A percentile compares a stretch with the other conserved stretches of the same genome.
Conservation (phyloP, 805 yeast species). For the Sugiyamaella valdiviana region DNA sequence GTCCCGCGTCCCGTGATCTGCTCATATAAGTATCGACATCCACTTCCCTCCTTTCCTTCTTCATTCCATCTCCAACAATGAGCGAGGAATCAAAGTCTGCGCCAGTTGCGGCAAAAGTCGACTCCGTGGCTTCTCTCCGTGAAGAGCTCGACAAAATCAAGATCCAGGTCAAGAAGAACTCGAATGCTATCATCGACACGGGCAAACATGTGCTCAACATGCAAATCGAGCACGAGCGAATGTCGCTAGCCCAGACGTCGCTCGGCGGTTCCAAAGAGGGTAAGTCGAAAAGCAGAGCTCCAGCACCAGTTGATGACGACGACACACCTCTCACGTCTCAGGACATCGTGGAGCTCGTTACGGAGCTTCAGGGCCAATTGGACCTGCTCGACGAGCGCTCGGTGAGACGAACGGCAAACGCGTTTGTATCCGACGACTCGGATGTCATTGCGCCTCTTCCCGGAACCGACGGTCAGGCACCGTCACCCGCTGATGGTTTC, state of each 20-base stretch:
- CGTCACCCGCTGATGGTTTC: conserved; percentile 37
- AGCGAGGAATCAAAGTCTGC: neutral
- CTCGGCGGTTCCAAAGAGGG: neutral
- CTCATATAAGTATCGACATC: no score
- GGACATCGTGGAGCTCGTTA: conserved; percentile 79
- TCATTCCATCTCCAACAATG: no score
- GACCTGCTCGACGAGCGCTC: conserved; percentile 69
- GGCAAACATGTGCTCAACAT: conserved; percentile 71
- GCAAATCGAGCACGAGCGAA: conserved; percentile 49
- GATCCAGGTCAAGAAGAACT: conserved; percentile 57
- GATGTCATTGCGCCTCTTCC: conserved; percentile 59
- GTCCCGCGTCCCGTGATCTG: no score
- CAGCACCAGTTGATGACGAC: conserved; percentile 32
- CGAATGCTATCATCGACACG: conserved; percentile 59
- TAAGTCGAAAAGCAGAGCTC: neutral
- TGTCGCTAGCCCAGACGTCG: neutral
- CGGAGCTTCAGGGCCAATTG: conserved; percentile 84
- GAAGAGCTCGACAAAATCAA: conserved; percentile 19
- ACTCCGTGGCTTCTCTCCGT: neutral
- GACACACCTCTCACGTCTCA: conserved; percentile 69
- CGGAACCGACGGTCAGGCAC: conserved; percentile 73
- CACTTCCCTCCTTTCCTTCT: no score
- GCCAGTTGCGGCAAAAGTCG: neutral
- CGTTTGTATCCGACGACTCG: conserved; percentile 39
- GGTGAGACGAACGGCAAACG: conserved; percentile 62